Evolutionary conservation across 768 basidiomycete genomes (phyloP), one percentile per base, ranked within the genome.

Genomic region (Russula olivacea): DNA sequence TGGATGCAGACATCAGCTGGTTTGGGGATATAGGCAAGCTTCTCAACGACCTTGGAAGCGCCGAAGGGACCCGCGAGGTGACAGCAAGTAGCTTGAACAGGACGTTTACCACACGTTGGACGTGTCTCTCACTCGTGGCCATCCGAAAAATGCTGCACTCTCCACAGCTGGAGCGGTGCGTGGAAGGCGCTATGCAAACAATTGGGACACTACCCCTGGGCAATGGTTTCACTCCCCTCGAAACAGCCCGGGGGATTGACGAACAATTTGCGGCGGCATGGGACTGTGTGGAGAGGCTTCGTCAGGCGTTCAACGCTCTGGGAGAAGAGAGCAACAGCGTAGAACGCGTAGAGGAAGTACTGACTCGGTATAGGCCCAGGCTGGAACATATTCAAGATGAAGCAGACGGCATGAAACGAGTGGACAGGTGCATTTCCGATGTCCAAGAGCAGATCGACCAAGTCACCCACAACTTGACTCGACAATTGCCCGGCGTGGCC

Each of bases 81-180:
- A 38, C 51, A 19, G 36, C 36, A 25, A 47, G 38, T 1, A 58
- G 48, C 34, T 50, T 45, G 47, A 59, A 67, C 17, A 25, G 40
- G 25, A 52, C 58, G n/a, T 67, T 67, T 21, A 43, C 56, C 0
- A 53, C n/a, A 23, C 59, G 59, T 6, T 67, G 66, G 66, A 67
- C 56, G 36, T 61, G 63, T 50, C 63, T 67, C 38, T 52, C 66
- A 2, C 48, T 64, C 28, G 38, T 67, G 36, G 53, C 55, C 49
- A 61, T 41, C 12, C 56, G 53, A 21, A 36, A 61, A 45, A 47
- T 58, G 59, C 43, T 64, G 6, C 28, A 41, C 7, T 15, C 17
- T 2, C 2, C 12, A 17, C 28, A 48, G 15, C 30, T 47, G n/a
- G 11, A 28, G 40, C 2, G 23, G 15, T 48, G 12, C 41, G 66